These are phyloP conservation scores for Phytophthora sojae DNA, from an alignment of 352 stramenopile genomes.

Conservation along the genomic window DNA sequence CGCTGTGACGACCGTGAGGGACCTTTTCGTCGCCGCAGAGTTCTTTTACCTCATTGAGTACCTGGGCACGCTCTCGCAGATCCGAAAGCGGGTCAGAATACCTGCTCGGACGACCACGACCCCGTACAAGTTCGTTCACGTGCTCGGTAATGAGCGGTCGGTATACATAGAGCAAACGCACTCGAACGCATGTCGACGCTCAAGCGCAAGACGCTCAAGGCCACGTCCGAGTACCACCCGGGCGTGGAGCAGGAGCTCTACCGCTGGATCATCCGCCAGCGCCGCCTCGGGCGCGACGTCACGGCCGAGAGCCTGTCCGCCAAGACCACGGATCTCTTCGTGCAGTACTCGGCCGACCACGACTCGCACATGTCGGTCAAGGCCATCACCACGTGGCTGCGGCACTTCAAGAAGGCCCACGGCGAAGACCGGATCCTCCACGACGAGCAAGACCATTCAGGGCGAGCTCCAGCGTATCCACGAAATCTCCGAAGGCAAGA, in stretches of 20 bases:
- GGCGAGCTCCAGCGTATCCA: too few relatives aligned
- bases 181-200: slow-evolving; percentile 52
- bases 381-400: slow-evolving; percentile 62
- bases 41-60: too few relatives aligned
- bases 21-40: too few relatives aligned
- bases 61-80: too few relatives aligned
- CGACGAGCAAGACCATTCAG: too few relatives aligned
- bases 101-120: too few relatives aligned
- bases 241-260: slow-evolving; percentile 87
- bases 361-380: slow-evolving; percentile 51
- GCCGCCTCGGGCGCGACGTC: slow-evolving; percentile 55
- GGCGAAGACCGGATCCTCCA: slow-evolving; percentile 7
- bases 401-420: slow-evolving; percentile 76
- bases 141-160: too few relatives aligned
- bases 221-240: slow-evolving; percentile 72
- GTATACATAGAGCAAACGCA: too few relatives aligned
- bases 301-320: slow-evolving; percentile 52
- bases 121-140: too few relatives aligned
- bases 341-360: slow-evolving; percentile 61
- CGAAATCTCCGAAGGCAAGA: too few relatives aligned
- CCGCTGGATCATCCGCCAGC: slow-evolving; percentile 82
- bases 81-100: too few relatives aligned
- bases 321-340: slow-evolving; percentile 74
- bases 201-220: slow-evolving; percentile 78
- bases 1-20: too few relatives aligned